Percentiles rank a stretch among this genome's conserved stretches.
Evolutionary conservation across 2,329 filamentous ascomycete genomes (phyloP).

Genomic region (Aureobasidium sp.): DNA sequence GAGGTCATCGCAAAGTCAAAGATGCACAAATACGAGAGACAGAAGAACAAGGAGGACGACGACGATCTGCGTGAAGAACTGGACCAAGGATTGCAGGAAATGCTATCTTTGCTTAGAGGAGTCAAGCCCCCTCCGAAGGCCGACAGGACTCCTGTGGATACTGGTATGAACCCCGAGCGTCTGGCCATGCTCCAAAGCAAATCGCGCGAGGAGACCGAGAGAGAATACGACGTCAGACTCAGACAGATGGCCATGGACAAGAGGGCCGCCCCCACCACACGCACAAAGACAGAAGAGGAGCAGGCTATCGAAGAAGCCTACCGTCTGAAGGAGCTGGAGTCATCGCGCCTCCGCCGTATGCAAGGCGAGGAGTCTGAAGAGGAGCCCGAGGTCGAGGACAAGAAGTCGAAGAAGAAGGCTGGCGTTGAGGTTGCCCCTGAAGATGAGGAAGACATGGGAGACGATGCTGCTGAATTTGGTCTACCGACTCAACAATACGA

Average conservation of each 20-base stretch:
- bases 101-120: slow-evolving; percentile 63
- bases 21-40: slow-evolving; percentile 86
- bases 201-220: slow-evolving; percentile 64
- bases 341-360: slow-evolving; percentile 79
- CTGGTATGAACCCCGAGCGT: slow-evolving; percentile 53
- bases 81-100: slow-evolving; percentile 72
- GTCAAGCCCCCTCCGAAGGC: slow-evolving; percentile 39
- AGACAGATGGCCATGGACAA: slow-evolving; percentile 78
- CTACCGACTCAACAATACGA: slow-evolving; percentile 51
- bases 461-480: slow-evolving; percentile 57
- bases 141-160: slow-evolving; percentile 21
- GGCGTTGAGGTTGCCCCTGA: slow-evolving; percentile 32
- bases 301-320: slow-evolving; percentile 69
- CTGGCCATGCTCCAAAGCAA: slow-evolving; percentile 53
- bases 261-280: slow-evolving; percentile 75
- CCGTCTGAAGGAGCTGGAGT: slow-evolving; percentile 72
- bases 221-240: slow-evolving; percentile 79
- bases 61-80: slow-evolving; percentile 78
- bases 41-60: slow-evolving; percentile 87
- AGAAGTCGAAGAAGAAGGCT: slow-evolving; percentile 58
- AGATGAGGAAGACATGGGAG: slow-evolving; percentile 35
- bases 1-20: slow-evolving; percentile 98
- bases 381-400: slow-evolving; percentile 42
- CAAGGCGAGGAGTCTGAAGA: slow-evolving; percentile 70
- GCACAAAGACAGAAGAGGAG: slow-evolving; percentile 89